Base-by-base conservation (phyloP, 768 basidiomycete species). In the Filobasidium floriforme region DNA sequence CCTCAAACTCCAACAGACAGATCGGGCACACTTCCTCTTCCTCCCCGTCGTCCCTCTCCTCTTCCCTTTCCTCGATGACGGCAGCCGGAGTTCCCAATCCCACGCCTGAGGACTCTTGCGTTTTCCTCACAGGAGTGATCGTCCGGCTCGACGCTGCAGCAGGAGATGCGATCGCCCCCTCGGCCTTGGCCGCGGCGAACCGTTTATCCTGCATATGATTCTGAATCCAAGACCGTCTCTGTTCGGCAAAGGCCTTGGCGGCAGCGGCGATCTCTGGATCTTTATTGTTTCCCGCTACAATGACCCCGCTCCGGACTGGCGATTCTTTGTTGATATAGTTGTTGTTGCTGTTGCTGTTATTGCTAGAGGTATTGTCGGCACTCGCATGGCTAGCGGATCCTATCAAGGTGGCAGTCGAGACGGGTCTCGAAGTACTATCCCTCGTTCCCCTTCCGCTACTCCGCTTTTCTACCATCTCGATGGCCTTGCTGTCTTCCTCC, bases 1-100 rank as follows among this genome's bases (percentile, higher is more conserved):
- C 88, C 76, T 92, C 89, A 72, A 97, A 97, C 71, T 94, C 92
- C 54, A 90, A 83, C 66, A 97, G 88, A 77, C 93, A 97, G 68
- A 97, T 97, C 5, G 93, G 92, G 80, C 93, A 97, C 14, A 88
- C 90, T 77, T 92, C 89, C 44, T 85, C 84, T 5, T 88, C 88
- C 41, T 90, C 89, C 15, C 84, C 82, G 44, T 83, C 85, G 7
- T 46, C 65, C 37, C 41, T 29, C 22, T 18, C 54, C 19, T 57
- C 54, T n/a, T 37, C 14, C 61, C 22, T 18, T 1, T 9, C 49
- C 46, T 15, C 43, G 11, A 18, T 51, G 18, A 19, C 24, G 18
- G 49, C 24, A 2, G 49, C 49, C 24, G 49, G 24, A 2, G 18
- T 51, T 12, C 19, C 18, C 32, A 37, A 37, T 9, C 32, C 32